Percentiles rank a stretch among this genome's conserved stretches.
Evolutionary conservation across 345 rosid species (phyloP).

Genomic region (Salix brachista): DNA sequence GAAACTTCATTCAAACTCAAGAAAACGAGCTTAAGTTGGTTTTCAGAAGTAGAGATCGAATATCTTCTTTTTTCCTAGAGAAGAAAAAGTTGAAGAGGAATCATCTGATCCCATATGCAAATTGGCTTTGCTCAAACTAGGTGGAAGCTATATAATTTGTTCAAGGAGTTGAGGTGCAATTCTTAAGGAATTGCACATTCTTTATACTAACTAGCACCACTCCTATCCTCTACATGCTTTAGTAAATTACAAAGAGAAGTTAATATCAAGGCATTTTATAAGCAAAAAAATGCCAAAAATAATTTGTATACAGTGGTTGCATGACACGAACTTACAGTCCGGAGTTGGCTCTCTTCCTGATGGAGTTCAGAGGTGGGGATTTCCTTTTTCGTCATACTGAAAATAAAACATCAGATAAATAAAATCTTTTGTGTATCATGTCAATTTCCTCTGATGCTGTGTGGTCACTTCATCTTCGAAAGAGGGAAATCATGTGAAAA

Average conservation of each 20-base stretch:
- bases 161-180: not conserved
- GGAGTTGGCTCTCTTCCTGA: constrained; percentile 47
- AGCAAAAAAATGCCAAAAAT: not conserved
- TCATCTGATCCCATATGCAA: not conserved
- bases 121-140: not conserved
- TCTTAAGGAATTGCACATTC: not conserved
- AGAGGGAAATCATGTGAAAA: not conserved
- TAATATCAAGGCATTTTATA: not conserved
- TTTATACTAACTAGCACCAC: not conserved
- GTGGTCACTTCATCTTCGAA: not conserved
- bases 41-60: not conserved
- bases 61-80: not conserved
- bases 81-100: not conserved
- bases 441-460: not conserved
- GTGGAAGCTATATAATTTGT: not conserved
- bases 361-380: constrained; percentile 26
- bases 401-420: constrained; percentile 16
- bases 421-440: not conserved
- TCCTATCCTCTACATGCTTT: not conserved
- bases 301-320: not conserved
- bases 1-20: not conserved
- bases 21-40: not conserved
- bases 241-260: not conserved
- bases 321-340: constrained; percentile 51
- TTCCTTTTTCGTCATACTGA: constrained; percentile 49